Percentiles rank a stretch among this genome's conserved stretches.
phyloP scores from a whole-genome alignment of 768 basidiomycete species.

The Pisolithus orientalis region DNA sequence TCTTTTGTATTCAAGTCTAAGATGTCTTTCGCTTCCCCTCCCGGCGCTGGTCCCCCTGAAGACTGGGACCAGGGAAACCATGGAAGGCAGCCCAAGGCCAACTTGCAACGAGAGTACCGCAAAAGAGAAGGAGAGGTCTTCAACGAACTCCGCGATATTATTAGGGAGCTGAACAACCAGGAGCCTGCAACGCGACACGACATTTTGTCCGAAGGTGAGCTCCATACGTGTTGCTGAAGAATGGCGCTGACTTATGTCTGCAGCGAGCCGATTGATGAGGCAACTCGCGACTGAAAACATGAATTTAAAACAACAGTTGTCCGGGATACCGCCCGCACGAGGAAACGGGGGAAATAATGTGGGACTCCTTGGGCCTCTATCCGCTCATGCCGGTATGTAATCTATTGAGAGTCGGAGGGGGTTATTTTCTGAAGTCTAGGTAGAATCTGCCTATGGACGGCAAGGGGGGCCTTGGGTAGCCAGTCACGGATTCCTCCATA shows the following conservation, averaged over 20 bases:
- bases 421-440: too few relatives aligned
- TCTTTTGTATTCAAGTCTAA: background rate
- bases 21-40: background rate
- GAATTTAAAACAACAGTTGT: too few relatives aligned
- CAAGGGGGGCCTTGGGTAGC: too few relatives aligned
- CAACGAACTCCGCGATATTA: slow-evolving; percentile 9
- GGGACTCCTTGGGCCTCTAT: too few relatives aligned
- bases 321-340: too few relatives aligned
- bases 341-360: too few relatives aligned
- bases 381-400: too few relatives aligned
- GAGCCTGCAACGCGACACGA: slow-evolving; percentile 14
- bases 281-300: background rate
- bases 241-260: background rate
- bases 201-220: slow-evolving; percentile 13
- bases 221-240: background rate
- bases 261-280: background rate
- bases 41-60: background rate
- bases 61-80: background rate
- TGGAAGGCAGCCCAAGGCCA: slow-evolving; percentile 9
- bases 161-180: slow-evolving; percentile 9
- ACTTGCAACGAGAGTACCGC: slow-evolving; percentile 15
- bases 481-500: too few relatives aligned
- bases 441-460: too few relatives aligned
- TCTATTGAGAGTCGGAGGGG: too few relatives aligned
- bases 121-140: slow-evolving; percentile 17